Evolutionary conservation across 1,139 yeast genomes (phyloP).

Genomic region (Magnusiomyces paraingens): DNA sequence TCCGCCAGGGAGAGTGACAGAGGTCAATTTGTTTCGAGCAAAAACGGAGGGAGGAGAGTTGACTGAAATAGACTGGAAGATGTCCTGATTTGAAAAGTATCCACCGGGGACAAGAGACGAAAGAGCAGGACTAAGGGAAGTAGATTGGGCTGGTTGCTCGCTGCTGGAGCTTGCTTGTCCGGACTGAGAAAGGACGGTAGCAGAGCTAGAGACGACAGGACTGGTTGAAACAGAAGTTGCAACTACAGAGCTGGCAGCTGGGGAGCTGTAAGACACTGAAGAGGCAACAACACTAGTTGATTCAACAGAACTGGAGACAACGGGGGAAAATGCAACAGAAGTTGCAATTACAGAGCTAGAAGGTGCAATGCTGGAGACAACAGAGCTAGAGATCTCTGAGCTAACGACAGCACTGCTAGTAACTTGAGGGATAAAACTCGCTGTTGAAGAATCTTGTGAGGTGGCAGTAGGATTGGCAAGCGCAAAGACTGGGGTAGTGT

Average conservation of each 20-base stretch:
- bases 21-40: slow-evolving; percentile 39
- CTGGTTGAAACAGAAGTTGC: slow-evolving; percentile 7
- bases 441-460: no score
- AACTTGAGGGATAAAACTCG: no score
- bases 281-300: slow-evolving; percentile 33
- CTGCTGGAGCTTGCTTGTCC: no score
- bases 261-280: slow-evolving; percentile 43
- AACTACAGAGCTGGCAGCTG: not conserved
- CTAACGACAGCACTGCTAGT: no score
- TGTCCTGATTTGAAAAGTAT: slow-evolving; percentile 32
- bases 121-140: slow-evolving; percentile 7
- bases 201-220: slow-evolving; percentile 9
- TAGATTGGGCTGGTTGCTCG: slow-evolving; percentile 37
- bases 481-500: no score
- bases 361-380: not conserved
- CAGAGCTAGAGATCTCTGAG: not conserved
- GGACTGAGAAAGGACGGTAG: slow-evolving; percentile 36
- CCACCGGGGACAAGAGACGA: slow-evolving; percentile 12
- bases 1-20: slow-evolving; percentile 44
- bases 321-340: slow-evolving; percentile 5
- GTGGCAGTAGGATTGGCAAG: no score
- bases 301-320: slow-evolving; percentile 14
- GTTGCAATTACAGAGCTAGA: not conserved
- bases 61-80: slow-evolving; percentile 47
- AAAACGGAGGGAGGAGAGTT: slow-evolving; percentile 47